A percentile compares a stretch with the other conserved stretches of the same genome.
phyloP scores from a whole-genome alignment of 1,139 yeast species.

The Kodamaea suecica region DNA sequence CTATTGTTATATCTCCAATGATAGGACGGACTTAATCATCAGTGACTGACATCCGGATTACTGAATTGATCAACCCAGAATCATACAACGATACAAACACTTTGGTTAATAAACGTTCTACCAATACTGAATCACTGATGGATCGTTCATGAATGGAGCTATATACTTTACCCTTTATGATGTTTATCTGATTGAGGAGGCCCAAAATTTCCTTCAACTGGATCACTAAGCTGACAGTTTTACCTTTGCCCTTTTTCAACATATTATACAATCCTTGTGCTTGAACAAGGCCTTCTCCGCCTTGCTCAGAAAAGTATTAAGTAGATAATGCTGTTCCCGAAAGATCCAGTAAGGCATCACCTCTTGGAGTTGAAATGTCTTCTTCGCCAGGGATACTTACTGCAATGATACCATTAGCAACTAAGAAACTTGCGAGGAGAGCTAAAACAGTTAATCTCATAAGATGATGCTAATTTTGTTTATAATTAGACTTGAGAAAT shows the following conservation, averaged over 20 bases:
- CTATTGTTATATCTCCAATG: conserved; percentile 24
- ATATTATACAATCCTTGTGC: conserved; percentile 1
- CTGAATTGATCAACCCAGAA: conserved; percentile 30
- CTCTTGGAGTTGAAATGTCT: too few species aligned
- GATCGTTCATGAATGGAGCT: background rate
- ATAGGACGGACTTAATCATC: conserved; percentile 30
- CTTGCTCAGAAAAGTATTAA: too few species aligned
- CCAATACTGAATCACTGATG: conserved; percentile 19
- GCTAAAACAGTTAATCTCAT: too few species aligned
- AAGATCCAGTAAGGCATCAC: too few species aligned
- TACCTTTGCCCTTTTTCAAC: conserved; percentile 4
- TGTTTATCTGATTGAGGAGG: background rate
- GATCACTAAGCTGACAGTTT: background rate
- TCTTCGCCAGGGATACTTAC: too few species aligned
- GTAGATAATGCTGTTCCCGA: too few species aligned
- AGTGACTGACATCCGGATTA: conserved; percentile 27
- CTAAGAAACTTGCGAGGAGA: too few species aligned
- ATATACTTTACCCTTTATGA: background rate
- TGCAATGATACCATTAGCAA: too few species aligned
- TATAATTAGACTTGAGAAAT: too few species aligned
- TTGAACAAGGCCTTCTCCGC: background rate
- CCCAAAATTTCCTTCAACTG: background rate
- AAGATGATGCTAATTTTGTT: too few species aligned
- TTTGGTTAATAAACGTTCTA: conserved; percentile 8
- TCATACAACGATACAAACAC: conserved; percentile 28